A percentile compares a stretch with the other conserved stretches of the same genome.
These are phyloP conservation scores for Beta vulgaris DNA, from an alignment of 148 eudicot species.

Conservation along the genomic window DNA sequence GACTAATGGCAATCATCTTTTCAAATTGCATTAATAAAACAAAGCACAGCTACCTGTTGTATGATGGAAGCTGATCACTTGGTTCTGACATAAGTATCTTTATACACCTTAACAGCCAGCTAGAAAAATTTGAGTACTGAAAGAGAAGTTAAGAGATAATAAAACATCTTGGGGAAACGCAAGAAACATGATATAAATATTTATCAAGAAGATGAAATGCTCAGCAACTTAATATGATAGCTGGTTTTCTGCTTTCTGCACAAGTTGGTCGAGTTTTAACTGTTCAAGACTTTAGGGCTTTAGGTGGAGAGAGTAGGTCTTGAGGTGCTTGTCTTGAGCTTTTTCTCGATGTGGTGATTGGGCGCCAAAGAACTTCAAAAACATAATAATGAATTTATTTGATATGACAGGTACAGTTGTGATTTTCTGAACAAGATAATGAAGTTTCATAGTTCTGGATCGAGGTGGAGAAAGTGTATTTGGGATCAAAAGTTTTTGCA, in stretches of 20 bases:
- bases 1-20: background rate
- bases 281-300: background rate
- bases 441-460: background rate
- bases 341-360: background rate
- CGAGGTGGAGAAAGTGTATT: background rate
- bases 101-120: conserved; percentile 79
- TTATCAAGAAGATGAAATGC: background rate
- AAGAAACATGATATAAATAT: conserved; percentile 2
- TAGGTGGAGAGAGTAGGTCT: background rate
- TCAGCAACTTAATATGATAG: background rate
- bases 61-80: conserved; percentile 71
- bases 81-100: conserved; percentile 92
- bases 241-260: background rate
- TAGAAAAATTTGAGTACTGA: conserved; percentile 93
- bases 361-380: background rate
- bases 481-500: background rate
- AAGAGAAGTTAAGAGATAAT: conserved; percentile 23
- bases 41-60: conserved; percentile 55
- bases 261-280: background rate
- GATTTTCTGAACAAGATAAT: background rate
- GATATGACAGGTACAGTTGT: background rate
- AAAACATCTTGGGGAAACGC: background rate
- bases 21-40: background rate
- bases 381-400: background rate
- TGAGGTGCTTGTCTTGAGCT: background rate